These are phyloP conservation scores for Podosphaera aphanis DNA, from an alignment of 2,329 filamentous ascomycete genomes.

Conservation along the genomic window DNA sequence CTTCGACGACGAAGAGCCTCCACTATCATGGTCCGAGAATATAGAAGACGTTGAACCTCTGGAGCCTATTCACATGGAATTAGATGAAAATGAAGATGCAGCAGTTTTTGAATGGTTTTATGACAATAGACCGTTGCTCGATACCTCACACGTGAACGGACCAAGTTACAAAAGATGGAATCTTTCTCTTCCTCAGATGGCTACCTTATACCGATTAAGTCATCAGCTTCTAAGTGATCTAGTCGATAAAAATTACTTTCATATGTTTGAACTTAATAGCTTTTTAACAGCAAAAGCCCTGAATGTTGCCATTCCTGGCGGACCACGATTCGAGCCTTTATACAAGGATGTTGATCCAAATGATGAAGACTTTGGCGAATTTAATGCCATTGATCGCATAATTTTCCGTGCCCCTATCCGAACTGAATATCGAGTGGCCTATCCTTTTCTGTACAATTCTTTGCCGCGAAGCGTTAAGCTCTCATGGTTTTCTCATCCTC, in stretches of 20 bases:
- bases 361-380: slow-evolving; percentile 96
- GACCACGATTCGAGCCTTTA: slow-evolving; percentile 82
- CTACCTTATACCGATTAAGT: slow-evolving; percentile 76
- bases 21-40: slow-evolving; percentile 93
- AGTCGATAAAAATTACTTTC: slow-evolving; percentile 90
- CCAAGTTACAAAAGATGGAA: slow-evolving; percentile 97
- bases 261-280: slow-evolving; percentile 87
- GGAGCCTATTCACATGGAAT: slow-evolving; percentile 95
- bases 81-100: slow-evolving; percentile 79
- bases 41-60: slow-evolving; percentile 95
- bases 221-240: slow-evolving; percentile 76
- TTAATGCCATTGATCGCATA: slow-evolving; percentile 97
- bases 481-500: slow-evolving; percentile 82
- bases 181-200: slow-evolving; percentile 81
- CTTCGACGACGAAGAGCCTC: slow-evolving; percentile 95
- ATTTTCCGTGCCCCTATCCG: slow-evolving; percentile 90
- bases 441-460: slow-evolving; percentile 89
- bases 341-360: slow-evolving; percentile 99
- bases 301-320: slow-evolving; percentile 93
- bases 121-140: slow-evolving; percentile 71
- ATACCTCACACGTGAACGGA: slow-evolving; percentile 85
- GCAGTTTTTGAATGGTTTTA: slow-evolving; percentile 96
- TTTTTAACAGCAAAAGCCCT: slow-evolving; percentile 91
- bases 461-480: slow-evolving; percentile 82
- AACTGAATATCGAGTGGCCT: slow-evolving; percentile 87